These are phyloP conservation scores for Stylosanthes scabra DNA, from an alignment of 331 rosid species.

Conservation along the genomic window DNA sequence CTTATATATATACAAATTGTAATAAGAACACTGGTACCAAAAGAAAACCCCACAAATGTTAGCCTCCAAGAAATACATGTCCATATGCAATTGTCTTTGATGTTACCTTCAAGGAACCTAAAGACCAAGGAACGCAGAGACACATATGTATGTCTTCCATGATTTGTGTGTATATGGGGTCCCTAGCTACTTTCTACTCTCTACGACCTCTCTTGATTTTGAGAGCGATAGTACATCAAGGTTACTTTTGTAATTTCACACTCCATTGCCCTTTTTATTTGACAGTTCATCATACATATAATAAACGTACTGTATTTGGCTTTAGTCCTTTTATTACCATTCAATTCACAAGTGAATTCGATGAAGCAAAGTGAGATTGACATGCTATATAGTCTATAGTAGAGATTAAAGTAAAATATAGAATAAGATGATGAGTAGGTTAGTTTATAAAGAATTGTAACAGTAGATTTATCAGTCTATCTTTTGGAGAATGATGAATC, in stretches of 20 bases:
- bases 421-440: too few relatives aligned
- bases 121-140: slow-evolving; percentile 30
- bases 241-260: slow-evolving; percentile 29
- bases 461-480: too few relatives aligned
- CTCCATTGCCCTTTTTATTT: slow-evolving; percentile 28
- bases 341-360: neutral
- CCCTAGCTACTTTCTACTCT: slow-evolving; percentile 35
- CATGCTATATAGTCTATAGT: too few relatives aligned
- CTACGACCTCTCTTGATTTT: slow-evolving; percentile 37
- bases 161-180: slow-evolving; percentile 52
- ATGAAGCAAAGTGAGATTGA: neutral
- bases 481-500: too few relatives aligned
- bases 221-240: slow-evolving; percentile 56
- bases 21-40: too few relatives aligned
- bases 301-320: slow-evolving; percentile 12
- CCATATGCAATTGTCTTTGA: neutral
- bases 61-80: neutral
- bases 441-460: too few relatives aligned
- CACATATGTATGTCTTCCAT: slow-evolving; percentile 48
- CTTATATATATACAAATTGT: too few relatives aligned
- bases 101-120: slow-evolving; percentile 31
- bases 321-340: slow-evolving; percentile 24
- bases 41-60: neutral
- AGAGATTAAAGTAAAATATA: too few relatives aligned
- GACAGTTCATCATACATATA: neutral